Conservation (phyloP, 345 rosid genomes). For the Hibiscus trionum region DNA sequence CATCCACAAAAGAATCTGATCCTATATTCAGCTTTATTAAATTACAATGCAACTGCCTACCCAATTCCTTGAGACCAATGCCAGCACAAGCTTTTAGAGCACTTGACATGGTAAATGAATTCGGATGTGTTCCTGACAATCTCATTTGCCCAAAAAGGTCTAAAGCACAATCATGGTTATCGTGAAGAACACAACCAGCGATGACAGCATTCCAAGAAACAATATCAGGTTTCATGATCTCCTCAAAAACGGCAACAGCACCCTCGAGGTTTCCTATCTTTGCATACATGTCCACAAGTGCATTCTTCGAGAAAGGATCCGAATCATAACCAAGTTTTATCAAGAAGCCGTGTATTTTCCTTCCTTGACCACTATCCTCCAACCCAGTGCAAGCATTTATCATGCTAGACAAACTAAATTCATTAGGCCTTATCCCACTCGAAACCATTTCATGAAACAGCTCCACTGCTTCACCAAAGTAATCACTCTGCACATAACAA, state of each 20-base stretch:
- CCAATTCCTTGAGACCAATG: conserved; percentile 28
- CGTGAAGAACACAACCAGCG: conserved; percentile 51
- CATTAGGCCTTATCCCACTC: conserved; percentile 46
- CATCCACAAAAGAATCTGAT: conserved; percentile 40
- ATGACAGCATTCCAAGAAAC: conserved; percentile 65
- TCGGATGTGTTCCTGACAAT: conserved; percentile 31
- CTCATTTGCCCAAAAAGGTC: conserved; percentile 34
- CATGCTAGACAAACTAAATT: conserved; percentile 52
- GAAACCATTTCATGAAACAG: conserved; percentile 43
- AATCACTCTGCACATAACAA: conserved; percentile 43
- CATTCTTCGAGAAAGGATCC: conserved; percentile 47
- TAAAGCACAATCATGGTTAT: conserved; percentile 28
- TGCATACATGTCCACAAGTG: conserved; percentile 67
- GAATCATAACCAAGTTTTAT: conserved; percentile 44
- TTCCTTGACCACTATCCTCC: conserved; percentile 37
- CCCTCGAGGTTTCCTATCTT: conserved; percentile 41
- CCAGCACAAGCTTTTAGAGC: conserved; percentile 51
- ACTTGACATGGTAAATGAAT: conserved; percentile 49
- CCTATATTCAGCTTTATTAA: conserved; percentile 36
- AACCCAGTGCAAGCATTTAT: conserved; percentile 47
- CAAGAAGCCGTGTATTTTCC: conserved; percentile 38
- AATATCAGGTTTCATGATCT: conserved; percentile 41
- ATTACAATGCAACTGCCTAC: conserved; percentile 42
- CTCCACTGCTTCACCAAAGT: conserved; percentile 28
- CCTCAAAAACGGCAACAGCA: conserved; percentile 32